A percentile compares a stretch with the other conserved stretches of the same genome.
Evolutionary conservation across 495 filamentous ascomycete species (phyloP).

Genomic region (Neurospora tetraspora): DNA sequence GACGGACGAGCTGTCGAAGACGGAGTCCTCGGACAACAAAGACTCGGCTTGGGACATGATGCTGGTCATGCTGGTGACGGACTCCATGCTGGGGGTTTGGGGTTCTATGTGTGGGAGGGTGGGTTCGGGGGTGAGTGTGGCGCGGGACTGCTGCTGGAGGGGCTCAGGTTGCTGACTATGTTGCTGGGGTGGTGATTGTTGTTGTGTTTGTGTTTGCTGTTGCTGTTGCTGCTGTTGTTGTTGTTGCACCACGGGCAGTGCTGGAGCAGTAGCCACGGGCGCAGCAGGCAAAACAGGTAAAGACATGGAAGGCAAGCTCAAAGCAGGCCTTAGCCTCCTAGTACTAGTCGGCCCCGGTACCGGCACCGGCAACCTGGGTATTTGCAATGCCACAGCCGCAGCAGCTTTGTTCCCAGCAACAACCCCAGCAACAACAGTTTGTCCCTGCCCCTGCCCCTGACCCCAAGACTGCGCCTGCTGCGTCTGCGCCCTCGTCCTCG

Average conservation of each 20-base stretch:
- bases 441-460: neutral
- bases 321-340: neutral
- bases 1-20: neutral
- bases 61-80: slow-evolving; percentile 2
- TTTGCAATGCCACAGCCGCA: neutral
- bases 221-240: neutral
- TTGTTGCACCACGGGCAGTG: neutral
- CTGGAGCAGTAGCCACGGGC: neutral
- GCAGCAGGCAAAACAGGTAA: neutral
- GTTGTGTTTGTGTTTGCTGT: neutral
- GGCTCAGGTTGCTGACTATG: neutral
- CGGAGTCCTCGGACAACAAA: neutral
- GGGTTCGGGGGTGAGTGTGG: slow-evolving; percentile 9
- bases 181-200: neutral
- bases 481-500: neutral
- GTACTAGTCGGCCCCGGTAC: slow-evolving; percentile 8
- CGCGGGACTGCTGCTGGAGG: neutral
- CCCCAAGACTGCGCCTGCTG: neutral
- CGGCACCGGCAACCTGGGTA: slow-evolving; percentile 1
- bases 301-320: neutral
- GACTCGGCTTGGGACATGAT: neutral
- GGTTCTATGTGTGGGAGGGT: slow-evolving; percentile 4
- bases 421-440: neutral
- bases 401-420: neutral
- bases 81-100: slow-evolving; percentile 9